Conservation (phyloP, 176 grass and related monocot genomes). For the Pontederia crassipes region DNA sequence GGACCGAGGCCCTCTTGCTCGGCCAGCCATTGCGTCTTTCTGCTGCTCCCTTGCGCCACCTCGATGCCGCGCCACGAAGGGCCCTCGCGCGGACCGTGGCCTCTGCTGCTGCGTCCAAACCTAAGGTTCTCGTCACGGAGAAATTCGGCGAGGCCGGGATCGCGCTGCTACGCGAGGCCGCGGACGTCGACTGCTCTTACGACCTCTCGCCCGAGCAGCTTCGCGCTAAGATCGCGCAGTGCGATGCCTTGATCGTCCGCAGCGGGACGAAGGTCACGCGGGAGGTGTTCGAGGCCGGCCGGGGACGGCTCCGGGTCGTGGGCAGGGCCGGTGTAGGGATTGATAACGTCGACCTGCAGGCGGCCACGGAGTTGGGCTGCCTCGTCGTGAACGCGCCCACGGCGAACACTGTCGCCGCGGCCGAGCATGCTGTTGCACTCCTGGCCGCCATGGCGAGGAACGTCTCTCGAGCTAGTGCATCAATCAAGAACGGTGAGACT, state of each 20-base stretch:
- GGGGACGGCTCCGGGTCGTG: slow-evolving; percentile 61
- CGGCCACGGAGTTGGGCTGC: slow-evolving; percentile 71
- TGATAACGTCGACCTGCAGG: slow-evolving; percentile 92
- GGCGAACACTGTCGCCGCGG: slow-evolving; percentile 68
- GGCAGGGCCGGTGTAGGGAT: slow-evolving; percentile 64
- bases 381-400: slow-evolving; percentile 86
- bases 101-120: slow-evolving; percentile 6
- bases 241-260: slow-evolving; percentile 70
- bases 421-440: slow-evolving; percentile 71
- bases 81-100: not conserved
- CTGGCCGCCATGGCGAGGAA: slow-evolving; percentile 79
- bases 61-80: too few species aligned
- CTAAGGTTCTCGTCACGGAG: slow-evolving; percentile 73
- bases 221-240: slow-evolving; percentile 60
- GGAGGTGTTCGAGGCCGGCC: slow-evolving; percentile 72
- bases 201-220: slow-evolving; percentile 69
- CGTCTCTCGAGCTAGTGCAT: slow-evolving; percentile 50
- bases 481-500: slow-evolving; percentile 55
- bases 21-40: too few species aligned
- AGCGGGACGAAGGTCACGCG: slow-evolving; percentile 59
- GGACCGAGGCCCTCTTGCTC: too few species aligned
- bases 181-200: slow-evolving; percentile 83
- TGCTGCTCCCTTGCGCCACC: too few species aligned
- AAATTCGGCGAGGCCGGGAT: slow-evolving; percentile 42
- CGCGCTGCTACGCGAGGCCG: slow-evolving; percentile 38